These are phyloP conservation scores for Plenodomus biglobosus DNA, from an alignment of 2,329 filamentous ascomycete genomes.

Conservation along the genomic window DNA sequence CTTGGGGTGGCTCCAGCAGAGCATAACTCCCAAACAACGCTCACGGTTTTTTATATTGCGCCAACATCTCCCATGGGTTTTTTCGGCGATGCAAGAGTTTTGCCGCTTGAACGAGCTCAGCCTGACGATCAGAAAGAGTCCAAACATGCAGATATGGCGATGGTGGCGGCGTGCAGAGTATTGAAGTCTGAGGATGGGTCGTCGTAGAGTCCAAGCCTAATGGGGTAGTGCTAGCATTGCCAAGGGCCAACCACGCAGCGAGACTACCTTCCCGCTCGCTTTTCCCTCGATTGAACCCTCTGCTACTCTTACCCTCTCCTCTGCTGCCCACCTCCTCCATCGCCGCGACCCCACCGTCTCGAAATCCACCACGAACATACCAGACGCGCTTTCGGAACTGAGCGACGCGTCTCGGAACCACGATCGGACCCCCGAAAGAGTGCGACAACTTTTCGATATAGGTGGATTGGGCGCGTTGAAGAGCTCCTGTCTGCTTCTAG, in stretches of 20 bases:
- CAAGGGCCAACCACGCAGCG: constrained; percentile 25
- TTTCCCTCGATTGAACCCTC: constrained; percentile 38
- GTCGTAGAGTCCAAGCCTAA: constrained; percentile 31
- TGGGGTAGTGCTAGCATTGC: constrained; percentile 24
- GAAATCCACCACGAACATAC: constrained; percentile 30
- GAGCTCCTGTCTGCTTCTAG: constrained; percentile 11
- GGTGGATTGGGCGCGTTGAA: constrained; percentile 20
- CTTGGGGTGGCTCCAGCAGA: constrained; percentile 28
- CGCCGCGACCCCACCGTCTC: constrained; percentile 29
- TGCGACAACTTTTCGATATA: constrained; percentile 36
- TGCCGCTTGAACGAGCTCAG: constrained; percentile 14
- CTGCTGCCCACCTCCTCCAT: constrained; percentile 31
- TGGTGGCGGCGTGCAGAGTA: constrained; percentile 33
- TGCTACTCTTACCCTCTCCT: constrained; percentile 37
- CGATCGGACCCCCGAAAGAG: constrained; percentile 31
- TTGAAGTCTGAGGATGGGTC: constrained; percentile 30
- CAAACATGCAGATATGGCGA: constrained; percentile 58
- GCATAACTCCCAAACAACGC: neutral
- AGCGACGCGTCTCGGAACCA: constrained; percentile 43
- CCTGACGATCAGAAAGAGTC: constrained; percentile 63
- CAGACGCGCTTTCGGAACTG: constrained; percentile 50
- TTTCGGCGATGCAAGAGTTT: constrained; percentile 1
- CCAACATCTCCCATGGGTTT: neutral
- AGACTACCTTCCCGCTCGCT: constrained; percentile 28
- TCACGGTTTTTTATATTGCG: neutral